Base-by-base conservation (phyloP, 2,329 filamentous ascomycete genomes). In the Tothia fuscella region DNA sequence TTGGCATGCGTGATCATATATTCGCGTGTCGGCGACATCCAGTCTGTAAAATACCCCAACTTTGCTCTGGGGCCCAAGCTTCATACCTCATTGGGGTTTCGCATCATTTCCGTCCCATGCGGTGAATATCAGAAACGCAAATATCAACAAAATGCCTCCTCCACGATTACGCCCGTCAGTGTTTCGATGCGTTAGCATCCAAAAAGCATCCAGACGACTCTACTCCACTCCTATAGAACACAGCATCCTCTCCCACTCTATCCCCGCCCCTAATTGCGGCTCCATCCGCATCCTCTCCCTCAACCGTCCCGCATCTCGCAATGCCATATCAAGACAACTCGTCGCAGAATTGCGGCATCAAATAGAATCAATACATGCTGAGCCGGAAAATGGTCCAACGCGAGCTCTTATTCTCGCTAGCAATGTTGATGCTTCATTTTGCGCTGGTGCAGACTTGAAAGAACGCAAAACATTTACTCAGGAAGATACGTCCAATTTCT, bases 371-470 rank as follows among this genome's bases (percentile, higher is more conserved):
- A 72, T 96, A 34, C 75, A 81, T 43, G 65, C 63, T 6, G 74
- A 80, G 53, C 65, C 65, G 3, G 69, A 67, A 4, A 62, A 61
- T 19, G 74, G 73, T 3, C 61, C 68, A 24, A 95, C 88, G 13
- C 69, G 91, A 49, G 89, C 84, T 2, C 60, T 98, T 50, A 76
- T 98, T 30, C 53, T 98, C 13, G 82, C 85, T 9, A 93, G 84
- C 55, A 84, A 85, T 30, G 73, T 85, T n/a, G 85, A 95, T 51
- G 70, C 76, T 19, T 82, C 79, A 53, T 98, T 98, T 61, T 98
- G 91, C 61, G 86, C 91, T 0, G 91, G 91, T 28, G 91, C 91
- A 3, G 91, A 98, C 57, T 64, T 98, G 53, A 96, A 95, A 58
- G 89, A 95, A 68, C 70, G 89, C 21, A 13, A 17, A 17, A 74